phyloP scores from a whole-genome alignment of 768 basidiomycete genomes.

The Cystofilobasidium macerans region DNA sequence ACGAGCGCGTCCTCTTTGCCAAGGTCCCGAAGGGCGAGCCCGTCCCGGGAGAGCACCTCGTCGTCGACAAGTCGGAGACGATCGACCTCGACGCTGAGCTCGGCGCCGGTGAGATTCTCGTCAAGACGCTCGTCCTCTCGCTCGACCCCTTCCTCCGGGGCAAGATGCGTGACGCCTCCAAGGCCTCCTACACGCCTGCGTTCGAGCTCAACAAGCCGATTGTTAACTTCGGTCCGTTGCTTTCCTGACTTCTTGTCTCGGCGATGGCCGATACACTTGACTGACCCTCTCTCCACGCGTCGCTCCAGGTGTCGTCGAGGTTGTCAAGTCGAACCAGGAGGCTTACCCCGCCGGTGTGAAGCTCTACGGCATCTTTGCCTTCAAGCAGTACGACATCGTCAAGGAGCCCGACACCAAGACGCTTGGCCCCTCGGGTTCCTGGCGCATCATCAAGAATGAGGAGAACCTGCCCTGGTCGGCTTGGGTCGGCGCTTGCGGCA shows the following conservation, averaged over 20 bases:
- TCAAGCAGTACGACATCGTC: conserved; percentile 16
- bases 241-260: neutral
- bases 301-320: conserved; percentile 39
- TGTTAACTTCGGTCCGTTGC: neutral
- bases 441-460: conserved; percentile 43
- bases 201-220: conserved; percentile 33
- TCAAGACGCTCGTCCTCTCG: conserved; percentile 47
- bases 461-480: conserved; percentile 44
- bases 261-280: neutral
- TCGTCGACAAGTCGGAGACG: conserved; percentile 42
- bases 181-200: conserved; percentile 30
- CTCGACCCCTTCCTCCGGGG: conserved; percentile 42
- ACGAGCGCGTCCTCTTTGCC: conserved; percentile 28
- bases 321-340: conserved; percentile 42
- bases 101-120: conserved; percentile 42
- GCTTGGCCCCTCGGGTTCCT: conserved; percentile 35
- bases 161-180: neutral
- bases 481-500: conserved; percentile 44
- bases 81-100: conserved; percentile 48
- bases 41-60: conserved; percentile 41
- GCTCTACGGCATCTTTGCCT: conserved; percentile 38
- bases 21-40: conserved; percentile 29
- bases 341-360: conserved; percentile 41
- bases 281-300: conserved; percentile 2
- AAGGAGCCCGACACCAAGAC: neutral